Percentiles rank a stretch among this genome's conserved stretches.
Evolutionary conservation across 2,329 filamentous ascomycete genomes (phyloP).

Genomic region (Xylaria sp.): DNA sequence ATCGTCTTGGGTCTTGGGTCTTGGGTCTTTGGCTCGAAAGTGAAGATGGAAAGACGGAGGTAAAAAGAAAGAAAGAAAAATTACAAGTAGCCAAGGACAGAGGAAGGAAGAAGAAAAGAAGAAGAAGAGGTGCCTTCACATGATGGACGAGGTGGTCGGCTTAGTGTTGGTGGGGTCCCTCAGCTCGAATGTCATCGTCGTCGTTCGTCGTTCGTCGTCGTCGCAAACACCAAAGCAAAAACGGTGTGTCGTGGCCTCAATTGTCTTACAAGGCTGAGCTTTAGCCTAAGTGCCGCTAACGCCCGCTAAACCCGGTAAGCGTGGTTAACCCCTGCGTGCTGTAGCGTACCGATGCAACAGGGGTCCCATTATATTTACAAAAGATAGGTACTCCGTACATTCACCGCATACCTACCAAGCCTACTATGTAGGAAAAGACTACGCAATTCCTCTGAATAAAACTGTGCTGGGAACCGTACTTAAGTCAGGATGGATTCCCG

Average conservation of each 20-base stretch:
- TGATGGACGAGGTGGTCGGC: slow-evolving; percentile 12
- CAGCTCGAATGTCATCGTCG: slow-evolving; percentile 1
- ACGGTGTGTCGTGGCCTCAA: slow-evolving; percentile 36
- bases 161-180: slow-evolving; percentile 25
- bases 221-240: slow-evolving; percentile 23
- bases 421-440: no score
- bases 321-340: background rate
- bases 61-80: background rate
- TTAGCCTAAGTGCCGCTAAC: slow-evolving; percentile 24
- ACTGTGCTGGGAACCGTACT: no score
- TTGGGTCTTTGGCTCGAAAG: background rate
- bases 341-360: background rate
- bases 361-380: background rate
- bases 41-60: background rate
- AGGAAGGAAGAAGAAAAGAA: background rate
- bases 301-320: slow-evolving; percentile 7
- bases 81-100: no score
- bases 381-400: no score
- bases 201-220: no score
- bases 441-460: no score
- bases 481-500: no score
- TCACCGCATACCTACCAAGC: no score
- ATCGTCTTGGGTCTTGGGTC: slow-evolving; percentile 24
- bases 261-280: slow-evolving; percentile 30
- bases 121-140: slow-evolving; percentile 25